Percentiles rank a stretch among this genome's conserved stretches.
These are phyloP conservation scores for Capronia americana DNA, from an alignment of 2,329 filamentous ascomycete genomes.

Conservation along the genomic window DNA sequence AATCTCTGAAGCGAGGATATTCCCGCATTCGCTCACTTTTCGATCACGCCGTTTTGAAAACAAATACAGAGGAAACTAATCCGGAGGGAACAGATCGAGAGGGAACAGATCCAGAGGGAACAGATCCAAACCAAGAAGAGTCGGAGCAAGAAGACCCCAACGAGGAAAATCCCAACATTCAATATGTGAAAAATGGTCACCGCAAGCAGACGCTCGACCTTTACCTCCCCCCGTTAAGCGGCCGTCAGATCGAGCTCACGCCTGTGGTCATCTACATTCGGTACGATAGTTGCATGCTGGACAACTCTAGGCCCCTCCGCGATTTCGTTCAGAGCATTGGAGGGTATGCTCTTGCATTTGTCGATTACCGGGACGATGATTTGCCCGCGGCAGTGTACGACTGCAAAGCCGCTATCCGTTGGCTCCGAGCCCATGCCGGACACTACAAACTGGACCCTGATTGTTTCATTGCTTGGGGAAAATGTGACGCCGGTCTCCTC, in stretches of 20 bases:
- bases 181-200: slow-evolving; percentile 3
- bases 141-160: background rate
- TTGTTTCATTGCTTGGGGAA: slow-evolving; percentile 26
- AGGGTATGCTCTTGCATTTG: slow-evolving; percentile 12
- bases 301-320: slow-evolving; percentile 13
- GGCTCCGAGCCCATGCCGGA: slow-evolving; percentile 19
- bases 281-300: slow-evolving; percentile 19
- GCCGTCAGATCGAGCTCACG: background rate
- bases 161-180: background rate
- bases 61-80: no score
- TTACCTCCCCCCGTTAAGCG: slow-evolving; percentile 19
- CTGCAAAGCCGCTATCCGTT: slow-evolving; percentile 28
- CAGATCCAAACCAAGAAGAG: background rate
- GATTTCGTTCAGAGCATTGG: background rate
- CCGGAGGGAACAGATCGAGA: no score
- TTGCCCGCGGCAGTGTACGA: slow-evolving; percentile 27
- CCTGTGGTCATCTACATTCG: slow-evolving; percentile 32
- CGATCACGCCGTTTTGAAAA: background rate
- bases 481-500: slow-evolving; percentile 26
- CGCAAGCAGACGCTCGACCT: slow-evolving; percentile 26
- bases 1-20: background rate
- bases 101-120: background rate
- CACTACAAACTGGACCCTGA: slow-evolving; percentile 19
- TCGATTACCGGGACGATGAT: slow-evolving; percentile 28
- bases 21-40: background rate